phyloP scores from a whole-genome alignment of 2,329 filamentous ascomycete species.

The Fusarium metavorans region DNA sequence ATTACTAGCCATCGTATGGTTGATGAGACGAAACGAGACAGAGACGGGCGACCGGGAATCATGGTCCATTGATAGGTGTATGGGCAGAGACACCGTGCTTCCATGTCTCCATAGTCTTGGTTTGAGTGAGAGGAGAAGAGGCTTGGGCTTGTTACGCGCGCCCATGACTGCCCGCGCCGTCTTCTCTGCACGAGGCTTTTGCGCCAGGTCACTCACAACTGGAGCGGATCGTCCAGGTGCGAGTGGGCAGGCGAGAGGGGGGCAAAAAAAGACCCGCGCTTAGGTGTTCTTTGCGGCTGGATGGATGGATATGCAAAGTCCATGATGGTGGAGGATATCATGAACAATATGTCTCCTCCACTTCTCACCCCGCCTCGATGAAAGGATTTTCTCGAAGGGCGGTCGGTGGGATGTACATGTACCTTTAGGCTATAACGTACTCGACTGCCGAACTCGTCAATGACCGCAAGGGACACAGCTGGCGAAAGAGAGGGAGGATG shows the following conservation, averaged over 20 bases:
- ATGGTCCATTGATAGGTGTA: constrained; percentile 2
- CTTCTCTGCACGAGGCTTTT: constrained; percentile 15
- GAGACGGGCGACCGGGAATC: constrained; percentile 24
- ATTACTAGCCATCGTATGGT: constrained; percentile 25
- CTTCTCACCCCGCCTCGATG: not conserved
- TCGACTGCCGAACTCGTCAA: constrained; percentile 26
- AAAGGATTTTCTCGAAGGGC: not conserved
- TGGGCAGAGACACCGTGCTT: not conserved
- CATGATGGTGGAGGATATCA: constrained; percentile 37
- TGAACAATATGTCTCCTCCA: constrained; percentile 23
- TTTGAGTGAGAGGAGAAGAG: not conserved
- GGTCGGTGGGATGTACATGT: not conserved
- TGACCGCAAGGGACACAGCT: constrained; percentile 16
- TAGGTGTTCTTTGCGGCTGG: constrained; percentile 15
- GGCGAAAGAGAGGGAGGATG: constrained; percentile 32
- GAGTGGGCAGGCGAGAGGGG: constrained; percentile 28
- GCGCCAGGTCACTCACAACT: constrained; percentile 35
- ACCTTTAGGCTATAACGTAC: constrained; percentile 23
- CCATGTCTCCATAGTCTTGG: constrained; percentile 14
- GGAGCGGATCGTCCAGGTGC: constrained; percentile 38
- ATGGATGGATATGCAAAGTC: constrained; percentile 31
- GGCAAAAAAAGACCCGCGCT: not conserved
- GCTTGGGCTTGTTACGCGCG: not conserved
- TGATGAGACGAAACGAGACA: not conserved
- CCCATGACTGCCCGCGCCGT: not conserved